A percentile compares a stretch with the other conserved stretches of the same genome.
Conservation (phyloP, 2,329 filamentous ascomycete genomes). For the Penicillium corylophilum region DNA sequence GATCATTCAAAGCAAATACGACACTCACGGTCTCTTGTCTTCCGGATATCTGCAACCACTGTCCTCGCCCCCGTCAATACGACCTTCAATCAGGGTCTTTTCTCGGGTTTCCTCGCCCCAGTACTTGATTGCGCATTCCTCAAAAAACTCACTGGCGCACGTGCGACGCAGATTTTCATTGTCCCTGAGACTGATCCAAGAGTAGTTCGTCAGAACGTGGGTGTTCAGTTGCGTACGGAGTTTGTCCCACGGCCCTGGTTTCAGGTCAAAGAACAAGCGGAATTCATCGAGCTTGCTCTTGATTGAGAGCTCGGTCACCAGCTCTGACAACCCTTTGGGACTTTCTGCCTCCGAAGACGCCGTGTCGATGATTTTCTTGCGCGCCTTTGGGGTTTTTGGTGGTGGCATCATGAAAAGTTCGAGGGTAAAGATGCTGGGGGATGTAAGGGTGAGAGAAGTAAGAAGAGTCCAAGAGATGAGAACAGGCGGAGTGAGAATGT, state of each 20-base stretch:
- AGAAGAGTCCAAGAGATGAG: neutral
- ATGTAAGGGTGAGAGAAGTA: neutral
- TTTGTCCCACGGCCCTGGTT: conserved; percentile 2
- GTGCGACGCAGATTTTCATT: conserved; percentile 1
- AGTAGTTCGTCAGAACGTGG: neutral
- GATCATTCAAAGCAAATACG: neutral
- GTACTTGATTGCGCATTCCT: conserved; percentile 17
- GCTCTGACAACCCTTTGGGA: neutral
- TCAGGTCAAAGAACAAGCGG: conserved; percentile 23
- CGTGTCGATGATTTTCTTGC: neutral
- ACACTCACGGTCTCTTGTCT: conserved; percentile 20
- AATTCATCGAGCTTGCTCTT: conserved; percentile 20
- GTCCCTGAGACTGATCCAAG: conserved; percentile 14
- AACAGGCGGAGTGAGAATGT: neutral
- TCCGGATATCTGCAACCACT: conserved; percentile 20
- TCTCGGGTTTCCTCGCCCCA: conserved; percentile 21
- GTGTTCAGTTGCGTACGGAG: conserved; percentile 8
- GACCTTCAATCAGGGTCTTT: conserved; percentile 21
- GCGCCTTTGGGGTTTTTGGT: neutral
- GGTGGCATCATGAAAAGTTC: neutral
- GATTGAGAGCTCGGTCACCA: conserved; percentile 2
- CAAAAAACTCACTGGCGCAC: conserved; percentile 21
- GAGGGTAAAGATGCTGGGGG: neutral
- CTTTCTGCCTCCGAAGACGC: neutral
- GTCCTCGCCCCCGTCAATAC: conserved; percentile 11